Evolutionary conservation across 176 grass and related monocot genomes (phyloP).

Genomic region (Aechmea fasciata): DNA sequence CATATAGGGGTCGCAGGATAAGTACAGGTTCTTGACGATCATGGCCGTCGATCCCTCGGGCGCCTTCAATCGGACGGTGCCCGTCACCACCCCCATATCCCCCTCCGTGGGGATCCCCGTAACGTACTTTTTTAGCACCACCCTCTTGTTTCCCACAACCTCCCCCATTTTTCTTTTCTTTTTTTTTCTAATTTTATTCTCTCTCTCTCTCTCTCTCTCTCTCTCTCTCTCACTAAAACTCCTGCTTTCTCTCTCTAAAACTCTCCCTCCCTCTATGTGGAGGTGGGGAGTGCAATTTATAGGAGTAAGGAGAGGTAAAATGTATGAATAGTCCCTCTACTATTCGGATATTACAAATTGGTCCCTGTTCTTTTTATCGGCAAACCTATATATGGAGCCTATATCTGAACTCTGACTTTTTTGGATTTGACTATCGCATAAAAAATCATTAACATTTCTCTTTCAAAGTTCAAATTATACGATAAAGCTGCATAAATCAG

Average conservation of each 20-base stretch:
- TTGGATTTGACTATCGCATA: no score
- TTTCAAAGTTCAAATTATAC: no score
- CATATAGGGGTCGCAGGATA: constrained; percentile 80
- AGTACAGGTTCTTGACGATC: constrained; percentile 46
- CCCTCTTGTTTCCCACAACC: constrained; percentile 6
- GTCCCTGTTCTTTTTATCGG: no score
- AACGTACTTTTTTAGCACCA: constrained; percentile 48
- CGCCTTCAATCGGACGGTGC: constrained; percentile 11
- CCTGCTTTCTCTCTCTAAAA: neutral
- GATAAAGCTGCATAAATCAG: no score
- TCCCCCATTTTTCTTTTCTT: neutral
- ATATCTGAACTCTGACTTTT: no score
- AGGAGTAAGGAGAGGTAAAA: no score
- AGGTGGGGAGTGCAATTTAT: no score
- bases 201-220: no score
- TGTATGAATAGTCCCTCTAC: no score
- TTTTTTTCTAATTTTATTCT: neutral
- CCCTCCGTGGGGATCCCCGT: constrained; percentile 31
- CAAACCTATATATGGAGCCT: no score
- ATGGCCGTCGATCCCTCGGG: constrained; percentile 2
- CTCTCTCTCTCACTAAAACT: neutral
- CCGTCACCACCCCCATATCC: constrained; percentile 34
- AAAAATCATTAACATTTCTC: no score
- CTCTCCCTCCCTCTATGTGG: neutral
- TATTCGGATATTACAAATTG: no score